phyloP scores from a whole-genome alignment of 345 rosid genomes.

The Arabidopsis thaliana region TAIR10.1 NC_003074.8:585001-585500 shows the following conservation, averaged over 20 bases:
- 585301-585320: background rate
- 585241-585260: conserved; percentile 73
- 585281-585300: conserved; percentile 88
- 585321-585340: background rate
- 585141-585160: conserved; percentile 18
- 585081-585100: conserved; percentile 58
- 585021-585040: conserved; percentile 94
- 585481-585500: conserved; percentile 13
- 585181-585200: background rate
- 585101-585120: conserved; percentile 9
- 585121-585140: background rate
- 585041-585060: conserved; percentile 80
- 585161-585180: conserved; percentile 3
- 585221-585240: conserved; percentile 5
- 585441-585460: conserved; percentile 76
- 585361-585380: conserved; percentile 36
- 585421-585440: conserved; percentile 85
- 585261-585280: conserved; percentile 91
- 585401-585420: conserved; percentile 88
- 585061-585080: conserved; percentile 94
- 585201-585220: conserved; percentile 4
- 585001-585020: conserved; percentile 24
- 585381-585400: conserved; percentile 77
- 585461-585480: conserved; percentile 56
- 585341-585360: conserved; percentile 17